These are phyloP conservation scores for Venturia pyrina DNA, from an alignment of 2,329 filamentous ascomycete genomes.

Conservation along the genomic window DNA sequence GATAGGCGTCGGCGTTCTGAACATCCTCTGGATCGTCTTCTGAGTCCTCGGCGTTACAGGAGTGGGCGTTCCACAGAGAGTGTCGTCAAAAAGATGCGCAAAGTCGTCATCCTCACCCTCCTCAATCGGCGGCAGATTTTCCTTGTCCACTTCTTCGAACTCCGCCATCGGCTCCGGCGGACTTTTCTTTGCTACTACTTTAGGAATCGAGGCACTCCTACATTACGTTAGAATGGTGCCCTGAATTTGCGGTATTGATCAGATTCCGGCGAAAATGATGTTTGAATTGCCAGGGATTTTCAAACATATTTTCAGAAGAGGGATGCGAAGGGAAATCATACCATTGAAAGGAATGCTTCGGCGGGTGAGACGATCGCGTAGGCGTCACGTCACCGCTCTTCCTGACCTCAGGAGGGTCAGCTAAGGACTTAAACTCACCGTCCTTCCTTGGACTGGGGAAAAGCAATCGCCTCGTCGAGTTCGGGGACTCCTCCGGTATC, in stretches of 20 bases:
- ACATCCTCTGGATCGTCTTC: conserved; percentile 39
- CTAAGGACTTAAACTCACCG: conserved; percentile 50
- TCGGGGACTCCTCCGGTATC: conserved; percentile 28
- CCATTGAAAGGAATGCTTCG: conserved; percentile 5
- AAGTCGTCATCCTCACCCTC: conserved; percentile 38
- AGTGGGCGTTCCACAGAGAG: conserved; percentile 19
- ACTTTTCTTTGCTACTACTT: conserved; percentile 11
- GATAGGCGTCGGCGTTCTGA: conserved; percentile 35
- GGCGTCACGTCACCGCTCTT: conserved; percentile 6
- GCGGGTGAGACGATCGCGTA: conserved; percentile 2
- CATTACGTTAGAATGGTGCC: no score
- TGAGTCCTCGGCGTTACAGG: conserved; percentile 50
- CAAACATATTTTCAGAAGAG: no score
- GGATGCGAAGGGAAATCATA: no score
- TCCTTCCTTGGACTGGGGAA: conserved; percentile 69
- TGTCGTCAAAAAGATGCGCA: conserved; percentile 51
- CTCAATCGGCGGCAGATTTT: conserved; percentile 40
- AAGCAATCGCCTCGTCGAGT: conserved; percentile 56
- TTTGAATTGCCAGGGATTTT: no score
- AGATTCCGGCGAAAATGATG: no score
- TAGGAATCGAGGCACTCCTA: no score
- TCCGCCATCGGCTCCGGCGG: conserved; percentile 19
- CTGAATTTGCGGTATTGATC: no score
- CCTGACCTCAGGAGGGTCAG: conserved; percentile 31
- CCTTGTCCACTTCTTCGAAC: conserved; percentile 41